A percentile compares a stretch with the other conserved stretches of the same genome.
Conservation (phyloP, 345 rosid genomes). For the Lepidium africanum region DNA sequence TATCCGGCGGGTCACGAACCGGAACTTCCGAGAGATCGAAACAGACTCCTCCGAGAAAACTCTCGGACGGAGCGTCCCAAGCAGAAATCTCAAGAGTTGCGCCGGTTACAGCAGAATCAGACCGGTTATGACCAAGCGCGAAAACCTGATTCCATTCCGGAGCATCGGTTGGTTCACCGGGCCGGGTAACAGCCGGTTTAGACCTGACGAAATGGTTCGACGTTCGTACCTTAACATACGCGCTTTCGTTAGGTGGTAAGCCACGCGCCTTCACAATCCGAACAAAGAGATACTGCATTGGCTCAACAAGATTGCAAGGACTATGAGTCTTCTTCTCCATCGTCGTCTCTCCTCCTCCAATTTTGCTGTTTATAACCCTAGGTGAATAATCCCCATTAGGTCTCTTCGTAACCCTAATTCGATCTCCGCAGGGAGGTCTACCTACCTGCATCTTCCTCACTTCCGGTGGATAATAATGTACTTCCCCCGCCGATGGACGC, state of each 20-base stretch:
- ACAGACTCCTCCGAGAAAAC: constrained; percentile 81
- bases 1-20: constrained; percentile 80
- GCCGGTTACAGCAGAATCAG: constrained; percentile 36
- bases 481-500: constrained; percentile 21
- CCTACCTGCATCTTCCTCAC: constrained; percentile 65
- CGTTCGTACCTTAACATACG: constrained; percentile 59
- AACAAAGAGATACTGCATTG: constrained; percentile 79
- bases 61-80: constrained; percentile 72
- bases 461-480: constrained; percentile 36
- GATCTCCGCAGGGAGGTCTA: constrained; percentile 41
- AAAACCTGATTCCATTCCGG: constrained; percentile 90
- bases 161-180: constrained; percentile 53
- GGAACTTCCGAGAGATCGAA: constrained; percentile 85
- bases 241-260: constrained; percentile 46
- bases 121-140: constrained; percentile 48
- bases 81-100: constrained; percentile 73
- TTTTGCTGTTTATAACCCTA: constrained; percentile 45
- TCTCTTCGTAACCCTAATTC: constrained; percentile 44
- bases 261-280: constrained; percentile 77
- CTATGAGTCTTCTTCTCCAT: constrained; percentile 38
- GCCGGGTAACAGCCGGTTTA: constrained; percentile 51
- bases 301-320: constrained; percentile 79
- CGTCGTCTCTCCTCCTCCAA: constrained; percentile 24
- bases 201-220: constrained; percentile 39
- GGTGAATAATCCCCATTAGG: constrained; percentile 67